Evolutionary conservation across 23 red algal genomes (phyloP).

Genomic region (Gracilariopsis chorda): DNA sequence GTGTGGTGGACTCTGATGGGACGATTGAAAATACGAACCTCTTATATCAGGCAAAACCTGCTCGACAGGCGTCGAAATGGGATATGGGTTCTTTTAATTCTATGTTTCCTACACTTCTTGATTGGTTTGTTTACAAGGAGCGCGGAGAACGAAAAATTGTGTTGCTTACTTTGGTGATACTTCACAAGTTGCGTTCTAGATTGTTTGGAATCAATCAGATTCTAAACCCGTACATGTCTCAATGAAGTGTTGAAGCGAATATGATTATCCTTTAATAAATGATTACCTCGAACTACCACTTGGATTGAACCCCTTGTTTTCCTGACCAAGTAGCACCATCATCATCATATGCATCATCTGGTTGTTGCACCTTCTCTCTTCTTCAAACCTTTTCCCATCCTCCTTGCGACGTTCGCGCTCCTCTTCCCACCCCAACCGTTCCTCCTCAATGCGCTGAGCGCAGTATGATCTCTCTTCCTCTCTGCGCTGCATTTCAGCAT

Average conservation of each 20-base stretch:
- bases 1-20: neutral
- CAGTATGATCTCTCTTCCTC: too few relatives aligned
- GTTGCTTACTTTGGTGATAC: neutral
- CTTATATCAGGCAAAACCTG: neutral
- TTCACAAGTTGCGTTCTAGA: neutral
- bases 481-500: too few relatives aligned
- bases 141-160: neutral
- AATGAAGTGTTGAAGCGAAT: neutral
- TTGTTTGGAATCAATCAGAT: neutral
- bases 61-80: neutral
- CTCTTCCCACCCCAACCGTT: too few relatives aligned
- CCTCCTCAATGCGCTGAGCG: too few relatives aligned
- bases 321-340: too few relatives aligned
- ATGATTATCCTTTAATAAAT: too few relatives aligned
- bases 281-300: too few relatives aligned
- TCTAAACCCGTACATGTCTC: neutral
- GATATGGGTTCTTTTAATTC: neutral
- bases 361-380: too few relatives aligned
- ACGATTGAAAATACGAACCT: neutral
- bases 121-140: constrained; percentile 1
- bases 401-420: too few relatives aligned
- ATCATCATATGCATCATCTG: too few relatives aligned
- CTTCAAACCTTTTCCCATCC: too few relatives aligned
- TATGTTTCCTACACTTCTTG: neutral
- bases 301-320: too few relatives aligned